A percentile compares a stretch with the other conserved stretches of the same genome.
These are phyloP conservation scores for Aspergillus cristatus DNA, from an alignment of 495 filamentous ascomycete genomes.

Conservation along the genomic window DNA sequence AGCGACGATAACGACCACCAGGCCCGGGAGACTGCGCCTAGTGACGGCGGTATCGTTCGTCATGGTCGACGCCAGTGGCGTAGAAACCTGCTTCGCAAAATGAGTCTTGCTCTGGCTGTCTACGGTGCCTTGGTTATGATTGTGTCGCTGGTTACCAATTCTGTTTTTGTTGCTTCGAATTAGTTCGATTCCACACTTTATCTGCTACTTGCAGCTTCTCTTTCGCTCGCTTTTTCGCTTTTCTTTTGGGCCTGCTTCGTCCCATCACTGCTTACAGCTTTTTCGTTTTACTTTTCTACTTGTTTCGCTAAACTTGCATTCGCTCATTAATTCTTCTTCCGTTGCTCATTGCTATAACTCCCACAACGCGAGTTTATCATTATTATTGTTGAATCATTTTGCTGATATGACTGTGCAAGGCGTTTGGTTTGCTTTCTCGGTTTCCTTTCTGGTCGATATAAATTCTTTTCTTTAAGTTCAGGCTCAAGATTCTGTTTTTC, in stretches of 20 bases:
- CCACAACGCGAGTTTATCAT: too few relatives aligned
- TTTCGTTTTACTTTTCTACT: too few relatives aligned
- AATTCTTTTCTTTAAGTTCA: too few relatives aligned
- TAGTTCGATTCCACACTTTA: conserved; percentile 15
- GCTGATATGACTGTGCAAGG: not conserved
- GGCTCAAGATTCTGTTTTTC: too few relatives aligned
- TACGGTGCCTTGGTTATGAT: conserved; percentile 88
- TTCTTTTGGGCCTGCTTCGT: conserved; percentile 7
- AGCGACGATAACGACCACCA: conserved; percentile 31
- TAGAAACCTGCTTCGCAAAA: conserved; percentile 53
- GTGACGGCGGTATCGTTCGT: conserved; percentile 38
- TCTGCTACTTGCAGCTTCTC: not conserved
- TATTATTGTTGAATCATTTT: too few relatives aligned
- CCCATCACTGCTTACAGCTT: not conserved
- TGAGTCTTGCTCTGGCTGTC: conserved; percentile 65
- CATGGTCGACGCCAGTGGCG: conserved; percentile 47
- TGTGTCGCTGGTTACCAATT: conserved; percentile 77
- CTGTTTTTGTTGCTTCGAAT: conserved; percentile 55
- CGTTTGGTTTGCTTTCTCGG: too few relatives aligned
- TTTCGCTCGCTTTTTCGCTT: not conserved
- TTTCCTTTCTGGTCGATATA: too few relatives aligned
- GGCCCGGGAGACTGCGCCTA: conserved; percentile 11
- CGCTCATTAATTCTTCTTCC: too few relatives aligned
- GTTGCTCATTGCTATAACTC: too few relatives aligned
- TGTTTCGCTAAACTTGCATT: too few relatives aligned